These are phyloP conservation scores for Diaporthe longicolla DNA, from an alignment of 2,329 filamentous ascomycete genomes.

Conservation along the genomic window DNA sequence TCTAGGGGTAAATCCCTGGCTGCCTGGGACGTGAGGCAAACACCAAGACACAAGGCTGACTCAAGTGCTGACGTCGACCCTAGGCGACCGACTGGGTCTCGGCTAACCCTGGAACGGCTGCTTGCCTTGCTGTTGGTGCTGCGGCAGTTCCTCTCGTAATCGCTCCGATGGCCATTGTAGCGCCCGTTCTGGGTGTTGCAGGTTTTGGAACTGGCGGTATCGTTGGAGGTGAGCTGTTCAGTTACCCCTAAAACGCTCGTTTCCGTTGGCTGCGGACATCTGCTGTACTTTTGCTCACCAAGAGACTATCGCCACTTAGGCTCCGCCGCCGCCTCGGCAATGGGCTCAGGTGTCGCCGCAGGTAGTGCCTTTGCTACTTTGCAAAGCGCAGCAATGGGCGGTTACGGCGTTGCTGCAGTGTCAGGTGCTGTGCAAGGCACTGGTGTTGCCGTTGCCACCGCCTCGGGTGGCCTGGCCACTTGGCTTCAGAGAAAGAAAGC, in stretches of 20 bases:
- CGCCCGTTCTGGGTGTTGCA: constrained; percentile 29
- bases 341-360: constrained; percentile 41
- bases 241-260: background rate
- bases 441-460: constrained; percentile 31
- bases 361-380: constrained; percentile 44
- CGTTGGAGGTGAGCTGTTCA: constrained; percentile 39
- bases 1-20: too few relatives aligned
- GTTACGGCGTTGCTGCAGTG: constrained; percentile 43
- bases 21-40: background rate
- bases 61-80: background rate
- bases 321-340: constrained; percentile 45
- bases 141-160: background rate
- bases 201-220: constrained; percentile 41
- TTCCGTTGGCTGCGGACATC: background rate
- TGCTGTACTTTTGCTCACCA: background rate
- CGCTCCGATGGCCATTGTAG: constrained; percentile 39
- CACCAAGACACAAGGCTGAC: background rate
- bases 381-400: constrained; percentile 47
- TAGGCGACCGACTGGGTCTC: constrained; percentile 29
- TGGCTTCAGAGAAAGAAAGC: constrained; percentile 1
- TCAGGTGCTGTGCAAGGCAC: constrained; percentile 36
- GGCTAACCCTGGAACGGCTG: constrained; percentile 24
- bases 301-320: constrained; percentile 39
- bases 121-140: constrained; percentile 9
- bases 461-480: constrained; percentile 24